Percentiles rank a stretch among this genome's conserved stretches.
Conservation (phyloP, 768 basidiomycete species). For the Tricholoma bakamatsutake region DNA sequence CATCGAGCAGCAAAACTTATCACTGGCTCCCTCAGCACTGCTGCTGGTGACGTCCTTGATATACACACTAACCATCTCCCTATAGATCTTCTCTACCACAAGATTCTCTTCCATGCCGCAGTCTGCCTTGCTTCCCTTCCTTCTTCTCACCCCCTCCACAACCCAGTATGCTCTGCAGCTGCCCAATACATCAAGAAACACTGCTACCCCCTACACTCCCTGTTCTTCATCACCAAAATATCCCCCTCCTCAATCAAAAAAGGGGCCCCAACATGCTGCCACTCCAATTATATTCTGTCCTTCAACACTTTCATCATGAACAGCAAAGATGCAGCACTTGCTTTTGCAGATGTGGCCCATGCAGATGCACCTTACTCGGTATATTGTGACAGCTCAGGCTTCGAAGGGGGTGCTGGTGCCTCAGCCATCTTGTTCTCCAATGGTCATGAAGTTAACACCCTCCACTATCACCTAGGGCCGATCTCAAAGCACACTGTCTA, state of each 20-base stretch:
- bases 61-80: no score
- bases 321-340: background rate
- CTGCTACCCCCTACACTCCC: conserved; percentile 4
- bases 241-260: background rate
- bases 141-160: no score
- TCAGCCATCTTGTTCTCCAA: conserved; percentile 1
- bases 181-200: background rate
- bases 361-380: background rate
- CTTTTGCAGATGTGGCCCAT: background rate
- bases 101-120: no score
- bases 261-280: background rate
- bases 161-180: background rate
- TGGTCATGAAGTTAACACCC: background rate
- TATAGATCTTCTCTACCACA: no score
- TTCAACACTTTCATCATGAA: conserved; percentile 1
- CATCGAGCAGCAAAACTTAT: no score
- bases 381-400: conserved; percentile 7
- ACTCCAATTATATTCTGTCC: background rate
- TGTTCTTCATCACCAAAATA: background rate
- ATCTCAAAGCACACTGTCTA: conserved; percentile 1
- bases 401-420: conserved; percentile 4
- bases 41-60: no score
- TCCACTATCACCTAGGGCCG: conserved; percentile 1
- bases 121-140: no score
- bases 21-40: no score